phyloP scores from a whole-genome alignment of 176 grass and related monocot species.

The Triticum turgidum region DNA sequence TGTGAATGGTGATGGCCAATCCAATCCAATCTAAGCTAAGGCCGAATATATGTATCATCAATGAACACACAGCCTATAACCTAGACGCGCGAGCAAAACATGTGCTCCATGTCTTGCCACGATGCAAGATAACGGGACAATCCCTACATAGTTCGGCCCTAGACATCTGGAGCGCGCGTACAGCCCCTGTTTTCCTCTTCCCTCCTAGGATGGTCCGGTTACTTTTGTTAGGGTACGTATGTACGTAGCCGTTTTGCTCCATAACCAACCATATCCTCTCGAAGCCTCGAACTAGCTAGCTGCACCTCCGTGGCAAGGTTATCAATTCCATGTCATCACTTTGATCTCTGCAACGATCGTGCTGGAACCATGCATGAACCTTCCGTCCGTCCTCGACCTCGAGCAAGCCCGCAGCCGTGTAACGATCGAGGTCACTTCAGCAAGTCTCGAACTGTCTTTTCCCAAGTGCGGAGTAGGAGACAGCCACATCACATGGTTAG shows the following conservation, averaged over 20 bases:
- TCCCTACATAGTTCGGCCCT: background rate
- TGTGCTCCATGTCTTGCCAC: background rate
- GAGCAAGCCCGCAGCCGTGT: background rate
- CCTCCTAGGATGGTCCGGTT: background rate
- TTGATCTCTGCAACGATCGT: background rate
- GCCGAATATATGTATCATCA: background rate
- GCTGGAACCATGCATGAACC: background rate
- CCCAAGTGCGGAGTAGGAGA: no score
- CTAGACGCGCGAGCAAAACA: background rate
- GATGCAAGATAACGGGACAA: background rate
- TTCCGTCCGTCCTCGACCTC: background rate
- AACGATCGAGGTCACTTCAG: background rate
- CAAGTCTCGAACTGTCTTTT: background rate
- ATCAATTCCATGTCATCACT: background rate
- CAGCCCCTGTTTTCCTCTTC: background rate
- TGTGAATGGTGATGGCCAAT: slow-evolving; percentile 2
- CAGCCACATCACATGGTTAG: slow-evolving; percentile 14
- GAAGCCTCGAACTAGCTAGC: background rate
- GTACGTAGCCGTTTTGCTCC: background rate
- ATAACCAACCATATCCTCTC: background rate
- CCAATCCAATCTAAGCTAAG: slow-evolving; percentile 5
- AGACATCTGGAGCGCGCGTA: background rate
- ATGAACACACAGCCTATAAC: background rate
- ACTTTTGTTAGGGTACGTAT: background rate
- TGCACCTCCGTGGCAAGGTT: background rate